Evolutionary conservation across 1,139 yeast genomes (phyloP).

Genomic region (Hansenula lynferdii): DNA sequence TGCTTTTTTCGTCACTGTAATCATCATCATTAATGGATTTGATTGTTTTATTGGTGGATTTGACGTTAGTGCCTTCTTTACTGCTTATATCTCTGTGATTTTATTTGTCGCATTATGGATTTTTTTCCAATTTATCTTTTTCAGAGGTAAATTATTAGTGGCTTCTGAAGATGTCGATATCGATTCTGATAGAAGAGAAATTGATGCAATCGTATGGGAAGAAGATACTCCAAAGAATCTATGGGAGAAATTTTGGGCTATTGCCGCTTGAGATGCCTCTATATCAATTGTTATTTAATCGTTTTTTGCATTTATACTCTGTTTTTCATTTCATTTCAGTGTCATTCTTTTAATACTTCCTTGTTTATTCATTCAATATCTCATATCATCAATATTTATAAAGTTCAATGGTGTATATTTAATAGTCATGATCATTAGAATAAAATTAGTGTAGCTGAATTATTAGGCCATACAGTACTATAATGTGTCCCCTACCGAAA

Average conservation of each 20-base stretch:
- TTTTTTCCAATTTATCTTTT: slow-evolving; percentile 47
- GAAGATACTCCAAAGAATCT: slow-evolving; percentile 43
- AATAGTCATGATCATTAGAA: too few relatives aligned
- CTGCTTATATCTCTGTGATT: slow-evolving; percentile 55
- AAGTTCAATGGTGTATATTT: too few relatives aligned
- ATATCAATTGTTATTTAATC: not conserved
- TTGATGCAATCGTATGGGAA: slow-evolving; percentile 52
- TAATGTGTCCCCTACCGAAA: not conserved
- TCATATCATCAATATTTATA: too few relatives aligned
- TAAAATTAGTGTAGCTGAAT: too few relatives aligned
- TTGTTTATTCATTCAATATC: too few relatives aligned
- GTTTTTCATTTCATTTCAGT: too few relatives aligned
- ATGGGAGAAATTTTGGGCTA: slow-evolving; percentile 53
- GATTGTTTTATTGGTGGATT: slow-evolving; percentile 47
- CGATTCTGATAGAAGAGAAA: slow-evolving; percentile 57
- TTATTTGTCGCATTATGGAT: slow-evolving; percentile 44
- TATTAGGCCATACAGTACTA: not conserved
- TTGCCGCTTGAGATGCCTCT: slow-evolving; percentile 20
- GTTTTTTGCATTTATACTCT: slow-evolving; percentile 27
- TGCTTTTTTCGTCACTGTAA: slow-evolving; percentile 39
- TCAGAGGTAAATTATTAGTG: slow-evolving; percentile 35
- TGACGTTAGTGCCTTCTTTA: slow-evolving; percentile 46
- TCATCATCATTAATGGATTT: slow-evolving; percentile 64
- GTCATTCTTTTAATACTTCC: too few relatives aligned
- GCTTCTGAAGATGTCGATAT: slow-evolving; percentile 55